These are phyloP conservation scores for Hypoxylon fragiforme DNA, from an alignment of 495 filamentous ascomycete genomes.

Conservation along the genomic window DNA sequence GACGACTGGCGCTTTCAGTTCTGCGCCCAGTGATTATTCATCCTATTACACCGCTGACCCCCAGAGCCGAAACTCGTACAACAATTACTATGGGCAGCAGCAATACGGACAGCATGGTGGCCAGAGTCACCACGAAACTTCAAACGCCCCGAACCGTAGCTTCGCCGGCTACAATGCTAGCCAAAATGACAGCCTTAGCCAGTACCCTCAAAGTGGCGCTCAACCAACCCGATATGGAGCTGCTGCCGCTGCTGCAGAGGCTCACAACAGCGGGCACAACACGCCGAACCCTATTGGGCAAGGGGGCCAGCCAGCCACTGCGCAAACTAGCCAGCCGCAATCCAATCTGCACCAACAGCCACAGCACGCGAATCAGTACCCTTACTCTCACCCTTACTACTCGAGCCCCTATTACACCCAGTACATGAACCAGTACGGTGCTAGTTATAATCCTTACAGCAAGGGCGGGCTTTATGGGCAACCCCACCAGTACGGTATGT, in stretches of 20 bases:
- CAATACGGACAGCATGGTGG: slow-evolving; percentile 67
- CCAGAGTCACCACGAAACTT: slow-evolving; percentile 72
- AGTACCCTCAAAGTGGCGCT: slow-evolving; percentile 71
- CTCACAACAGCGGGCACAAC: slow-evolving; percentile 81
- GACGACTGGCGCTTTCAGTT: slow-evolving; percentile 65
- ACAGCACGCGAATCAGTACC: slow-evolving; percentile 71
- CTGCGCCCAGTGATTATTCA: slow-evolving; percentile 78
- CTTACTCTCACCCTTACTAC: slow-evolving; percentile 86
- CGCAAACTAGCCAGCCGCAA: slow-evolving; percentile 52
- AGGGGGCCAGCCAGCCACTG: slow-evolving; percentile 57
- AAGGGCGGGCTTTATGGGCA: slow-evolving; percentile 83
- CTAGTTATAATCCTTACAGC: slow-evolving; percentile 71
- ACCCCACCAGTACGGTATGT: slow-evolving; percentile 76
- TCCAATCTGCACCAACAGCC: slow-evolving; percentile 61
- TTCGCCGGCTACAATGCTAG: slow-evolving; percentile 77
- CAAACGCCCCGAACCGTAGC: slow-evolving; percentile 65
- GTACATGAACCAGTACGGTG: slow-evolving; percentile 77
- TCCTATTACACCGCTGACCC: slow-evolving; percentile 87
- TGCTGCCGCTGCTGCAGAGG: slow-evolving; percentile 64
- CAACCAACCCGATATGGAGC: slow-evolving; percentile 67
- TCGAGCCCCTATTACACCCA: slow-evolving; percentile 69
- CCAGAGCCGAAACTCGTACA: slow-evolving; percentile 72
- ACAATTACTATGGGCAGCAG: slow-evolving; percentile 73
- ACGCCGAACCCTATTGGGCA: slow-evolving; percentile 83
- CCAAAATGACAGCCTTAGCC: slow-evolving; percentile 71